Percentiles rank a stretch among this genome's conserved stretches.
Conservation (phyloP, 495 filamentous ascomycete species). For the Aspergillus sclerotiicarbonarius region DNA sequence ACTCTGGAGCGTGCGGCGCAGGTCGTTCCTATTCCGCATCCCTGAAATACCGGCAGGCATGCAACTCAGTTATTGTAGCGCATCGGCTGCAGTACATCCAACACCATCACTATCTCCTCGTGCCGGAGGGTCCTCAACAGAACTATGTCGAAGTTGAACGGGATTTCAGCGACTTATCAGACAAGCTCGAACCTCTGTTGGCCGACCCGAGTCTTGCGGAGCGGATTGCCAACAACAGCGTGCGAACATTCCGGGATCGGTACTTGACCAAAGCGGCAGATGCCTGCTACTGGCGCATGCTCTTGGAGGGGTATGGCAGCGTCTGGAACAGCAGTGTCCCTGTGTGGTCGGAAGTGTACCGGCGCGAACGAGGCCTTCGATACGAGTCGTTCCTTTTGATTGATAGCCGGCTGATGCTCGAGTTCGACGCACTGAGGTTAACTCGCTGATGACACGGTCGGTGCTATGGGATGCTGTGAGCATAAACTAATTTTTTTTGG, state of each 20-base stretch:
- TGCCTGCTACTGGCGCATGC: conserved; percentile 57
- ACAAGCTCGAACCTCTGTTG: conserved; percentile 49
- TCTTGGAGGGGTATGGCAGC: conserved; percentile 47
- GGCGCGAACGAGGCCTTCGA: conserved; percentile 32
- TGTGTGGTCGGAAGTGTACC: conserved; percentile 17
- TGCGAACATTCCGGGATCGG: conserved; percentile 54
- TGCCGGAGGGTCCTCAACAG: conserved; percentile 50
- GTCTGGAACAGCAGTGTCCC: conserved; percentile 41
- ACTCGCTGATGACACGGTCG: neutral
- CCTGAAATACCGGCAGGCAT: conserved; percentile 60
- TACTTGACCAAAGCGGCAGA: conserved; percentile 59
- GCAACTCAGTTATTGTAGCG: conserved; percentile 56
- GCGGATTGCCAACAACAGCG: conserved; percentile 54
- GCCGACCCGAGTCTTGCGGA: conserved; percentile 43
- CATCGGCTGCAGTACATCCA: conserved; percentile 48
- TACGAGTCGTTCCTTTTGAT: conserved; percentile 43
- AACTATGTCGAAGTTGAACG: conserved; percentile 60
- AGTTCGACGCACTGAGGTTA: conserved; percentile 19
- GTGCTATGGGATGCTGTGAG: neutral
- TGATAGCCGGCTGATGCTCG: conserved; percentile 32
- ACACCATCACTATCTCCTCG: conserved; percentile 42
- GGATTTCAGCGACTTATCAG: conserved; percentile 57
- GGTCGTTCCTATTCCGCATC: conserved; percentile 54
- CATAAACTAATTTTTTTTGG: neutral
- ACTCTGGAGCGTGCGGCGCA: conserved; percentile 10